Evolutionary conservation across 352 stramenopile genomes (phyloP), one percentile per base, ranked within the genome.

Genomic region (Globisporangium polare): DNA sequence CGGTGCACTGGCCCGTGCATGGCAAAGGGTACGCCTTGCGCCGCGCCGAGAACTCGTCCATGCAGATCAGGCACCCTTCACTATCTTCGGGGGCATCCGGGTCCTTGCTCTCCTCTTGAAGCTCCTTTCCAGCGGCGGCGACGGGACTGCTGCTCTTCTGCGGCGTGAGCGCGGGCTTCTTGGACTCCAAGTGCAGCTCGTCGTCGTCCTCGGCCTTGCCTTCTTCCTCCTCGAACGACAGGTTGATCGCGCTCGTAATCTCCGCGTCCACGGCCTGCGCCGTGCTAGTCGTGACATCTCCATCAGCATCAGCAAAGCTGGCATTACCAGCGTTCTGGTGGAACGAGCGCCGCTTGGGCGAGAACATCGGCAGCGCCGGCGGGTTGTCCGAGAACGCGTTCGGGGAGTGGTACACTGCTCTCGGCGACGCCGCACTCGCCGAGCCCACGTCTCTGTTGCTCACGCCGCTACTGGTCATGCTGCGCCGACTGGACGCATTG

Each of bases 1-100:
- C 86, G 0, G 83, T 93, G 56, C 85, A 94, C 35, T 86, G 73
- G 8, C 85, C 83, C 3, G 82, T 84, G 41, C 86, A 95, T 2
- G 86, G 86, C 31, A 95, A 61, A n/a, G 86, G 86, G 43, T 95
- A 95, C 22, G 86, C 83, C 61, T 92, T 92, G 18, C 86, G 78
- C 50, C 85, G 69, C 18, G 80, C 83, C 42, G 84, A 91, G 77
- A 95, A 95, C 67, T 95, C 85, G 66, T 95, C 86, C 86, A 95
- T 95, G 56, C 86, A 95, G 54, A 95, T 95, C 5, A 95, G 60
- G 65, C 86, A 94, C 12, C 83, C 81, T 45, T 80, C 72, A 13
- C 58, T 67, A 31, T 80, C 69, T 22, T 65, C 67, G 3, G 64
- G 63, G 12, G 51, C 43, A 18, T 53, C 39, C 0, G 51, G 60